Percentiles rank a stretch among this genome's conserved stretches.
These are phyloP conservation scores for Eucalyptus cladocalyx DNA, from an alignment of 345 rosid species.

Conservation along the genomic window DNA sequence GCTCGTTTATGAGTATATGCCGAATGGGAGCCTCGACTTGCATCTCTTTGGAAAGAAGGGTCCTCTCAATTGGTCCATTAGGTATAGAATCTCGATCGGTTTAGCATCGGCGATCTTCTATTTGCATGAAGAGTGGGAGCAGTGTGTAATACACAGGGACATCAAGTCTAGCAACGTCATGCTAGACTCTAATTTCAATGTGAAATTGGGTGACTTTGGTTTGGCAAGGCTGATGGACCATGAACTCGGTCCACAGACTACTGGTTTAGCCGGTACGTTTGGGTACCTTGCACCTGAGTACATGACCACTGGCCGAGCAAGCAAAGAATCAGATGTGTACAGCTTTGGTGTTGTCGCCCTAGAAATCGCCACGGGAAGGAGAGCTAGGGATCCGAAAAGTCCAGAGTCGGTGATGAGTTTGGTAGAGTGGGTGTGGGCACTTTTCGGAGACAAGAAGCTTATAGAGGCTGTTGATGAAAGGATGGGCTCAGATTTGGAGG, in stretches of 20 bases:
- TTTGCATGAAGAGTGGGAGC: conserved; percentile 62
- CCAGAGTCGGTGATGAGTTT: conserved; percentile 3
- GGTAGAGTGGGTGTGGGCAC: conserved; percentile 43
- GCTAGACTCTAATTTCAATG: conserved; percentile 46
- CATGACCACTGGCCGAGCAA: conserved; percentile 28
- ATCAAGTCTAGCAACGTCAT: conserved; percentile 50
- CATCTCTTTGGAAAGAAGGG: conserved; percentile 32
- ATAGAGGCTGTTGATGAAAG: conserved; percentile 17
- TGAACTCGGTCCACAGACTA: conserved; percentile 25
- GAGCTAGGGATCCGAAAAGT: conserved; percentile 3
- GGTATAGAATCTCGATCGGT: conserved; percentile 28
- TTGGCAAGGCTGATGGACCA: conserved; percentile 46
- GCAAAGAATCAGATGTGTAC: conserved; percentile 36
- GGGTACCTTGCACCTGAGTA: conserved; percentile 58
- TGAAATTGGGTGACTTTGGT: conserved; percentile 54
- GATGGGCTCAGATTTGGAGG: conserved; percentile 13
- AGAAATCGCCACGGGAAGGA: conserved; percentile 30
- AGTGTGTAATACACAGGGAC: conserved; percentile 49
- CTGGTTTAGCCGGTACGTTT: conserved; percentile 43
- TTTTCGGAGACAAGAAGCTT: conserved; percentile 16
- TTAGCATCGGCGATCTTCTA: conserved; percentile 44
- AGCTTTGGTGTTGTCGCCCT: conserved; percentile 32
- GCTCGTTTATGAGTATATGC: conserved; percentile 68
- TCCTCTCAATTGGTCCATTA: conserved; percentile 23
- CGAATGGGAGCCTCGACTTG: conserved; percentile 46